Conservation (phyloP, 805 yeast species). For the Pichia membranifaciens region DNA sequence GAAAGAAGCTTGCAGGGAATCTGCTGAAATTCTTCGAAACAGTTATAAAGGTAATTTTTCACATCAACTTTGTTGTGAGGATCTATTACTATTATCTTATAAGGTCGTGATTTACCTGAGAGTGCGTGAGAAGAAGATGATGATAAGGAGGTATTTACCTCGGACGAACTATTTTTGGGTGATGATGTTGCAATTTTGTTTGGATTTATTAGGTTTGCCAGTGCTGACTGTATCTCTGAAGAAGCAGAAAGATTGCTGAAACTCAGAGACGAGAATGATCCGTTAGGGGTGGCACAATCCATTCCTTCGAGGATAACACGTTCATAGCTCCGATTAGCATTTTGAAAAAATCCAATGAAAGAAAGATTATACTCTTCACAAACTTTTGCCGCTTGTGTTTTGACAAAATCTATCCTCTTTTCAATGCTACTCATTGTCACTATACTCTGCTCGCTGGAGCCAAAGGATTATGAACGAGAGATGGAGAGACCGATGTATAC, state of each 20-base stretch:
- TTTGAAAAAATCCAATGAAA: slow-evolving; percentile 13
- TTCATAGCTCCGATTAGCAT: slow-evolving; percentile 5
- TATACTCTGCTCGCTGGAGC: no score
- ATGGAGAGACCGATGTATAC: no score
- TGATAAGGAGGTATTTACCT: background rate
- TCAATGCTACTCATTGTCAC: slow-evolving; percentile 1
- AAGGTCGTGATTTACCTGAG: background rate
- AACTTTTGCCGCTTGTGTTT: slow-evolving; percentile 1
- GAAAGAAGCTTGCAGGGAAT: slow-evolving; percentile 54
- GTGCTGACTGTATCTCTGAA: slow-evolving; percentile 6
- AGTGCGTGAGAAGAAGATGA: slow-evolving; percentile 1
- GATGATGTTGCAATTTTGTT: slow-evolving; percentile 6
- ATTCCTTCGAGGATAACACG: slow-evolving; percentile 5
- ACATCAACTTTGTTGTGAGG: slow-evolving; percentile 19
- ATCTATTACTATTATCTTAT: slow-evolving; percentile 16
- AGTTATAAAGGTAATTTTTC: slow-evolving; percentile 22
- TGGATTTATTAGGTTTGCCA: slow-evolving; percentile 8
- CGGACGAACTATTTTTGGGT: background rate
- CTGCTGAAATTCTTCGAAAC: slow-evolving; percentile 42
- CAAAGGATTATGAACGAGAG: no score
- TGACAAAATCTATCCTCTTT: background rate
- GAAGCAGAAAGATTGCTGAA: slow-evolving; percentile 2
- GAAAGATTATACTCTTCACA: slow-evolving; percentile 10
- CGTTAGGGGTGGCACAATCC: slow-evolving; percentile 5
- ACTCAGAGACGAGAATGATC: slow-evolving; percentile 2